A percentile compares a stretch with the other conserved stretches of the same genome.
phyloP scores from a whole-genome alignment of 345 rosid genomes.

The Trapa bicornis region DNA sequence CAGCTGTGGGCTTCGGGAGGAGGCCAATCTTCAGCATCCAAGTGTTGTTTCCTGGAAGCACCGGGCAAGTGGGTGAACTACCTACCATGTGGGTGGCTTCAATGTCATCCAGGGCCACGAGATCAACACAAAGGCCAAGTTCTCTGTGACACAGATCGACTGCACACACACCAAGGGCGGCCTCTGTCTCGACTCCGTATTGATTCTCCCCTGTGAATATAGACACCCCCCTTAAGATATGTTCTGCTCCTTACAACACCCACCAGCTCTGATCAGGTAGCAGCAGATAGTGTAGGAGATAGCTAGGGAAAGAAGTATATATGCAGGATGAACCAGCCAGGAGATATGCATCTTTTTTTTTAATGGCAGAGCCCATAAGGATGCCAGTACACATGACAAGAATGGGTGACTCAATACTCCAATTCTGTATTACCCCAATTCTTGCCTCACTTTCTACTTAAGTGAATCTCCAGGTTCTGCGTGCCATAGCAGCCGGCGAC shows the following conservation, averaged over 20 bases:
- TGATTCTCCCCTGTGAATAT: slow-evolving; percentile 52
- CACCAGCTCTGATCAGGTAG: not conserved
- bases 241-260: slow-evolving; percentile 24
- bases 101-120: slow-evolving; percentile 26
- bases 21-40: slow-evolving; percentile 68
- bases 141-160: slow-evolving; percentile 89
- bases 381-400: too few species aligned
- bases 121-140: slow-evolving; percentile 34
- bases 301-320: not conserved
- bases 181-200: slow-evolving; percentile 65
- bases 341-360: not conserved
- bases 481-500: too few species aligned
- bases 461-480: too few species aligned
- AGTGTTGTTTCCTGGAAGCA: slow-evolving; percentile 48
- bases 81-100: slow-evolving; percentile 78
- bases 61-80: slow-evolving; percentile 65
- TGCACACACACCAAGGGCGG: slow-evolving; percentile 99
- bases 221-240: slow-evolving; percentile 41
- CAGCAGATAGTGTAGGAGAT: not conserved
- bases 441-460: too few species aligned
- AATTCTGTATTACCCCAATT: too few species aligned
- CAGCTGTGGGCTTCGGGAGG: slow-evolving; percentile 84
- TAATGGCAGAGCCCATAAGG: too few species aligned
- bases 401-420: too few species aligned
- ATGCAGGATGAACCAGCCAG: not conserved